Conservation (phyloP, 2,329 filamentous ascomycete genomes). For the Ramichloridium luteum region DNA sequence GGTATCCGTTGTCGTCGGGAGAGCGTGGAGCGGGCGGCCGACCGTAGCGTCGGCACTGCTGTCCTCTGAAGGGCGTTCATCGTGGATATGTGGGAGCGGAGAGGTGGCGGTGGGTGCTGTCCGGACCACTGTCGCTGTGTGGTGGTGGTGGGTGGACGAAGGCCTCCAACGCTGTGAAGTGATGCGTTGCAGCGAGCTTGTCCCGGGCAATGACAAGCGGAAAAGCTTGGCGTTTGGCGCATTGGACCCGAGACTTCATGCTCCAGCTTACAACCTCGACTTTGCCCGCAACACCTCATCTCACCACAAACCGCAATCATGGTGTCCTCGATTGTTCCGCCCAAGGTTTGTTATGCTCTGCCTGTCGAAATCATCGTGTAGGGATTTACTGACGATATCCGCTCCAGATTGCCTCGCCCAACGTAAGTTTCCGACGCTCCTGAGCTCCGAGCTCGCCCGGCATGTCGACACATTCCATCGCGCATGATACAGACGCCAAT, state of each 20-base stretch:
- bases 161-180: too few relatives aligned
- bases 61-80: constrained; percentile 30
- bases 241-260: too few relatives aligned
- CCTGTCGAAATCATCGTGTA: constrained; percentile 19
- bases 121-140: neutral
- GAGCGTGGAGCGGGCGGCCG: constrained; percentile 17
- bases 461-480: too few relatives aligned
- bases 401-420: constrained; percentile 64
- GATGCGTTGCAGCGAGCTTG: too few relatives aligned
- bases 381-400: constrained; percentile 21
- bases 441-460: too few relatives aligned
- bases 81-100: too few relatives aligned
- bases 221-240: too few relatives aligned
- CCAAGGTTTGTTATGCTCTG: constrained; percentile 70
- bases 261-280: too few relatives aligned
- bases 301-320: constrained; percentile 21
- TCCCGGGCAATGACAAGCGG: too few relatives aligned
- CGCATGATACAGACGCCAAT: too few relatives aligned
- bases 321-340: constrained; percentile 88
- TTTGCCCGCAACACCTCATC: constrained; percentile 10
- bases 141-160: constrained; percentile 5
- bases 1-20: constrained; percentile 16
- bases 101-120: too few relatives aligned
- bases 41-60: constrained; percentile 31
- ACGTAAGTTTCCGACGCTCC: constrained; percentile 48